Conservation (phyloP, 306 rosid species). For the Inga oerstediana region DNA sequence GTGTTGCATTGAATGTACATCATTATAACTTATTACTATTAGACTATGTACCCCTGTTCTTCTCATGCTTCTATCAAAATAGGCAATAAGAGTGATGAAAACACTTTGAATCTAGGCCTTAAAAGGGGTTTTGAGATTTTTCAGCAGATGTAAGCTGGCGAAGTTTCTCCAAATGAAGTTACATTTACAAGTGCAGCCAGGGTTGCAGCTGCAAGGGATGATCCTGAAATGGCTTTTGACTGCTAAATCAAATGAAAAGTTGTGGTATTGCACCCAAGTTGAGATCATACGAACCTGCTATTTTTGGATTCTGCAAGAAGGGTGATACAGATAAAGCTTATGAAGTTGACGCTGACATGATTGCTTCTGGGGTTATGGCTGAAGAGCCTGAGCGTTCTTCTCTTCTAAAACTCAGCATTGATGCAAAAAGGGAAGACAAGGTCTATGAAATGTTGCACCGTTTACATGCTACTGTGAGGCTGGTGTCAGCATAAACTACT, state of each 20-base stretch:
- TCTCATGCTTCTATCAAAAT: conserved; percentile 31
- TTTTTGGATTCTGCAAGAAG: conserved; percentile 77
- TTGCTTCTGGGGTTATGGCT: conserved; percentile 51
- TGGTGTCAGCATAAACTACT: conserved; percentile 70
- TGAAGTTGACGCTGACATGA: conserved; percentile 77
- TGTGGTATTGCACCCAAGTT: conserved; percentile 61
- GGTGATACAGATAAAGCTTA: conserved; percentile 75
- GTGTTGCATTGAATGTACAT: conserved; percentile 45
- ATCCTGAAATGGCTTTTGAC: conserved; percentile 86
- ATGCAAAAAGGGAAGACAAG: conserved; percentile 49
- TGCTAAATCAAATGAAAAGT: conserved; percentile 73
- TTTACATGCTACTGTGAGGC: conserved; percentile 67
- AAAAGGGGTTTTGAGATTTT: conserved; percentile 80
- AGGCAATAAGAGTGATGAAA: conserved; percentile 16
- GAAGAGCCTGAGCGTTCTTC: conserved; percentile 84
- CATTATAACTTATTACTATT: conserved; percentile 63
- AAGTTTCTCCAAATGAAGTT: conserved; percentile 72
- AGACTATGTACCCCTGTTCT: conserved; percentile 55
- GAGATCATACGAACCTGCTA: conserved; percentile 85
- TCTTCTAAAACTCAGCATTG: conserved; percentile 61
- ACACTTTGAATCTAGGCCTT: conserved; percentile 33
- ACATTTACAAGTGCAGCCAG: conserved; percentile 85
- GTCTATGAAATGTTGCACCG: conserved; percentile 82
- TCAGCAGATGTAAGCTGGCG: conserved; percentile 64
- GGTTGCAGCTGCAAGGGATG: conserved; percentile 68